Evolutionary conservation across 441 rosid genomes (phyloP).

Genomic region (Omphalea diandra): DNA sequence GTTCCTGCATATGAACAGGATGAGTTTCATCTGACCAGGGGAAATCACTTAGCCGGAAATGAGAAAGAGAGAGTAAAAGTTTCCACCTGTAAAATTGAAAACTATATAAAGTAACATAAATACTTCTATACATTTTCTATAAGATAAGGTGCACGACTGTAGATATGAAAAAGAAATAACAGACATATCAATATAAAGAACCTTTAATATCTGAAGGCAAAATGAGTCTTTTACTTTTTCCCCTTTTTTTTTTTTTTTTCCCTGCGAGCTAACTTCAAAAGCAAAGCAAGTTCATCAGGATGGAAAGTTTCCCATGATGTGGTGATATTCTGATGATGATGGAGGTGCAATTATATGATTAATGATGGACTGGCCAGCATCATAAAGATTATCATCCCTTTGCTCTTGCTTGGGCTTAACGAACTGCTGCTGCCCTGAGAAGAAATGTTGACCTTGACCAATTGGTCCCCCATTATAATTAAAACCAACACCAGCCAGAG

Average conservation of each 20-base stretch:
- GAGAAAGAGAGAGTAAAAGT: not conserved
- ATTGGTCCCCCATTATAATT: conserved; percentile 26
- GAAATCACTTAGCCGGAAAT: not conserved
- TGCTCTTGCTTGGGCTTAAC: conserved; percentile 48
- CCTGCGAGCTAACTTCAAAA: not conserved
- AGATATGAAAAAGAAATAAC: conserved; percentile 1
- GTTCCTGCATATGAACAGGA: no score
- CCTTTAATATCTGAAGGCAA: not conserved
- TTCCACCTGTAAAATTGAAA: conserved; percentile 1
- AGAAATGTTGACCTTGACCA: conserved; percentile 31
- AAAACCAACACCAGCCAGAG: conserved; percentile 31
- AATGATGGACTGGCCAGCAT: conserved; percentile 31
- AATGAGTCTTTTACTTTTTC: no score
- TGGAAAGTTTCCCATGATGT: conserved; percentile 32
- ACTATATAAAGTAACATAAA: not conserved
- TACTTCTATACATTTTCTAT: conserved; percentile 15
- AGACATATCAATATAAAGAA: not conserved
- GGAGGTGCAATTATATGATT: conserved; percentile 35
- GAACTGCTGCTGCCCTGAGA: conserved; percentile 36
- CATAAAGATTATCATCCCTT: conserved; percentile 40
- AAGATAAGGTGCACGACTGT: not conserved
- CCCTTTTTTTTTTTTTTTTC: not conserved
- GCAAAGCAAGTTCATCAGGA: conserved; percentile 18
- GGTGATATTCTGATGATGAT: conserved; percentile 31
- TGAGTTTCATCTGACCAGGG: not conserved